These are phyloP conservation scores for Cystobasidiaceae sp. DNA, from an alignment of 1,284 basidiomycete species.

Conservation along the genomic window DNA sequence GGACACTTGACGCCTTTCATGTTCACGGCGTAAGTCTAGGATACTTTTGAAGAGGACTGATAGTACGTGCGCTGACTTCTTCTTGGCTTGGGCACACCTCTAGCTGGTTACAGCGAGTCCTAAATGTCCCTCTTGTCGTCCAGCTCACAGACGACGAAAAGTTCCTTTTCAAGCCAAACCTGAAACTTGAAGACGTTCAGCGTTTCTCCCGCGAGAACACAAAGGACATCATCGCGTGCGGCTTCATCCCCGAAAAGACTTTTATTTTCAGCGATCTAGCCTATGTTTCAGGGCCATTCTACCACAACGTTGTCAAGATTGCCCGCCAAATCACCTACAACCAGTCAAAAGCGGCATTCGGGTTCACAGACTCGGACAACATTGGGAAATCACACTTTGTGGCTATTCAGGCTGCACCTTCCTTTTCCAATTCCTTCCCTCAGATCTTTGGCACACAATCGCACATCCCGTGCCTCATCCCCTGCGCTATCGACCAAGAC, in stretches of 20 bases:
- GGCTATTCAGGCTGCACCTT: conserved; percentile 92
- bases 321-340: conserved; percentile 88
- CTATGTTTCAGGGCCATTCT: conserved; percentile 86
- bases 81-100: not conserved
- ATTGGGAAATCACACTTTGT: conserved; percentile 98
- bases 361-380: conserved; percentile 77
- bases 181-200: conserved; percentile 83
- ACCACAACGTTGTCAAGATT: conserved; percentile 88
- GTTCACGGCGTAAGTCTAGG: conserved; percentile 81
- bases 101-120: not conserved
- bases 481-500: conserved; percentile 92
- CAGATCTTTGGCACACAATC: conserved; percentile 85
- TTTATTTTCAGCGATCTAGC: conserved; percentile 95
- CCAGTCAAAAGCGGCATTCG: conserved; percentile 92
- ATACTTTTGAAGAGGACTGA: no score
- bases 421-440: conserved; percentile 97
- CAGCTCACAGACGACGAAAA: conserved; percentile 83
- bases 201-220: conserved; percentile 81
- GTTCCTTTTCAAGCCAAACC: conserved; percentile 92
- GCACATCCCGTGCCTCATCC: conserved; percentile 89
- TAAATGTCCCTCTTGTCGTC: not conserved
- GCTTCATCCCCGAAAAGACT: conserved; percentile 86
- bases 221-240: conserved; percentile 92
- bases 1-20: conserved; percentile 97
- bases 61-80: no score